Conservation (phyloP, 108 stramenopile species). For the Fragilaria crotonensis region DNA sequence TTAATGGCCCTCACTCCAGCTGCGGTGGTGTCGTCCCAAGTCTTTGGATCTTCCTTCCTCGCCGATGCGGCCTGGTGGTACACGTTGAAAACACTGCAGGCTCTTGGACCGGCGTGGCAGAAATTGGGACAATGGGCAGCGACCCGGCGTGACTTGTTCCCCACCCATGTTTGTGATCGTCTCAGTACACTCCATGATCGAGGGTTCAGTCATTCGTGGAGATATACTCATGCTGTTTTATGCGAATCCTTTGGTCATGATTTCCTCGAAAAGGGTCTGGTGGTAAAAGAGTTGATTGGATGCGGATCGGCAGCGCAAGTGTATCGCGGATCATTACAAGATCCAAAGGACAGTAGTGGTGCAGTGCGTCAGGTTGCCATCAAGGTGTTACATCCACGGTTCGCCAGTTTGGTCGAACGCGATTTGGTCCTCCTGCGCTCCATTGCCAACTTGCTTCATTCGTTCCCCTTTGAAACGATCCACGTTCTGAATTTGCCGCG, state of each 20-base stretch:
- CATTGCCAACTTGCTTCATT: slow-evolving; percentile 55
- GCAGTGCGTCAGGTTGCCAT: slow-evolving; percentile 46
- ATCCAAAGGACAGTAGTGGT: slow-evolving; percentile 10
- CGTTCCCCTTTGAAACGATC: slow-evolving; percentile 39
- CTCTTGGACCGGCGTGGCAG: slow-evolving; percentile 72
- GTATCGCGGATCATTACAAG: slow-evolving; percentile 47
- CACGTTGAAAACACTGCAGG: slow-evolving; percentile 50
- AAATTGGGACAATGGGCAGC: slow-evolving; percentile 89
- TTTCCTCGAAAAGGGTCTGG: slow-evolving; percentile 50
- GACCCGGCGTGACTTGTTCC: slow-evolving; percentile 83
- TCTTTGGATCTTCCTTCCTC: slow-evolving; percentile 3
- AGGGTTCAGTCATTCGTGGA: slow-evolving; percentile 58
- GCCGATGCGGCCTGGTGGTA: slow-evolving; percentile 53
- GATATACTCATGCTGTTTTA: slow-evolving; percentile 50
- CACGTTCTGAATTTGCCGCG: slow-evolving; percentile 71
- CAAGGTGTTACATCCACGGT: slow-evolving; percentile 82
- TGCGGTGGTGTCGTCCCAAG: slow-evolving; percentile 30
- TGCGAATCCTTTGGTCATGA: slow-evolving; percentile 63
- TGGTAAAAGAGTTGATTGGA: slow-evolving; percentile 54
- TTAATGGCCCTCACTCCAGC: slow-evolving; percentile 55
- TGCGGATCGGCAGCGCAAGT: slow-evolving; percentile 90
- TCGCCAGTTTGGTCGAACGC: slow-evolving; percentile 43
- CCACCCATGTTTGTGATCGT: slow-evolving; percentile 56
- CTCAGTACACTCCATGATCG: slow-evolving; percentile 59
- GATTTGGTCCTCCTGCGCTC: slow-evolving; percentile 64